Base-by-base conservation (phyloP, 2,329 filamentous ascomycete genomes). In the Curvularia lunata region DNA sequence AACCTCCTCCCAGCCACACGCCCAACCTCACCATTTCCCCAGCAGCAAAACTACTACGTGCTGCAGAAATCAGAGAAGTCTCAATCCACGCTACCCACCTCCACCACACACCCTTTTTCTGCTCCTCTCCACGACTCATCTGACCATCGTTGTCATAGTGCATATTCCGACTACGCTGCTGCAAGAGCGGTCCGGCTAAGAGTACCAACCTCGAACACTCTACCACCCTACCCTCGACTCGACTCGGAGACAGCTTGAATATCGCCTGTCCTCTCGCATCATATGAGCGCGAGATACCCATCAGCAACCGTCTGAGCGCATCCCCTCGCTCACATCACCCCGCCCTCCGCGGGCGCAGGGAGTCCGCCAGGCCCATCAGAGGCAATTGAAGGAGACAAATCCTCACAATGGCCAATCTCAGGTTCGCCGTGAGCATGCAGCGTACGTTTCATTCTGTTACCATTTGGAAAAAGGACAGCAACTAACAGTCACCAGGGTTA, bases 391-490 rank as follows among this genome's bases (percentile, higher is more conserved):
- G 61, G 52, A 64, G 38, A 63, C 41, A 64, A 55, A 69, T 56
- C 66, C 52, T 70, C 68, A 76, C 61, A 63, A 83, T 83, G 82
- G 76, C 81, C 58, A 79, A 79, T 66, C 74, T 83, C 66, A 70
- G 75, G 64, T 83, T 84, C 68, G 80, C 81, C 25, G 79, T 83
- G 59, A 81, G 80, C 72, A 79, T 84, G 67, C 80, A 82, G 75
- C 78, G 78, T 79, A 71, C 52, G 77, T 77, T 48, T 37, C 45
- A 42, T 52, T 27, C 40, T 10, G 25, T 13, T 45, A 23, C 3
- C 43, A 19, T 10, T 38, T 28, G 23, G 53, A 63, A 25, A 55
- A 63, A 53, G 50, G 66, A 69, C 63, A 58, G 50, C 62, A 51
- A 55, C 69, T 74, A 54, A 76, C 66, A 54, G 7, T 23, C 28